Evolutionary conservation across 257 asterid genomes (phyloP).

Genomic region (Fraxinus cuspidata): DNA sequence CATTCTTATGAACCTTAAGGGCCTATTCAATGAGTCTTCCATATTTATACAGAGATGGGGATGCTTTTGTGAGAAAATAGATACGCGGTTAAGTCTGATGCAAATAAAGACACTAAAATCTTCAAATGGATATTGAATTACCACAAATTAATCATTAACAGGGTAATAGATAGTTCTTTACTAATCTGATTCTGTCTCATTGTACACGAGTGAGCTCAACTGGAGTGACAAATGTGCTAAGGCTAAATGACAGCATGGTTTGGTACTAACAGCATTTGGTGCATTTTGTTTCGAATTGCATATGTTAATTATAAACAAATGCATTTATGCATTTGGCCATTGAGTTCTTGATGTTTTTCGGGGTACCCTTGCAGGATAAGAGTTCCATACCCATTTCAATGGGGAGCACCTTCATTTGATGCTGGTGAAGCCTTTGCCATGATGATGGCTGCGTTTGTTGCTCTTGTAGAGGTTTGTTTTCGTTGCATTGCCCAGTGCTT

Average conservation of each 20-base stretch:
- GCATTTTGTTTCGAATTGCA: background rate
- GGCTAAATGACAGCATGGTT: background rate
- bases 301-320: background rate
- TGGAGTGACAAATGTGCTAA: background rate
- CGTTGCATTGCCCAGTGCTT: background rate
- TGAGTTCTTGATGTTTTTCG: conserved; percentile 8
- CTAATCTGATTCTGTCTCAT: background rate
- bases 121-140: background rate
- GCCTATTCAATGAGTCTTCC: no score
- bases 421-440: conserved; percentile 95
- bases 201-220: background rate
- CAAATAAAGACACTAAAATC: no score
- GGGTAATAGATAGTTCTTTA: background rate
- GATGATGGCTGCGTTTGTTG: conserved; percentile 95
- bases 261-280: background rate
- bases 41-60: background rate
- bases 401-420: conserved; percentile 94
- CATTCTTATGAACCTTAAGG: no score
- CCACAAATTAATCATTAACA: background rate
- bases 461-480: conserved; percentile 69
- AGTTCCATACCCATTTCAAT: conserved; percentile 89
- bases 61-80: no score
- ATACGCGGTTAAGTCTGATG: no score
- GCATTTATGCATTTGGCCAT: background rate
- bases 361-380: conserved; percentile 56